phyloP scores from a whole-genome alignment of 2,329 filamentous ascomycete species.

The Camptophora hylomeconis region DNA sequence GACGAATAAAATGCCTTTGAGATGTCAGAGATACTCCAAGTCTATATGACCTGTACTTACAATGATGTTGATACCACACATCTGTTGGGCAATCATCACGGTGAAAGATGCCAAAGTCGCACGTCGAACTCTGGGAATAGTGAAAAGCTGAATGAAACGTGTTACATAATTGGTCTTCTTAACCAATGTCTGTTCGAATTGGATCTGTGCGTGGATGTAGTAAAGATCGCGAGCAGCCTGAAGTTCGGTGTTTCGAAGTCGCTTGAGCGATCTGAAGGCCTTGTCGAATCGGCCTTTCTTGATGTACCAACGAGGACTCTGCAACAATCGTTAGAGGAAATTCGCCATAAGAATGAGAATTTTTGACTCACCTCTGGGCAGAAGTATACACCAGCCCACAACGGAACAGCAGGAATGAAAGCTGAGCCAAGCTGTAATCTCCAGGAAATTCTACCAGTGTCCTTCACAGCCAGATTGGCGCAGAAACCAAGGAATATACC shows the following conservation, averaged over 20 bases:
- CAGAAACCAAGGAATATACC: slow-evolving; percentile 55
- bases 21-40: slow-evolving; percentile 23
- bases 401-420: slow-evolving; percentile 50
- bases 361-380: slow-evolving; percentile 51
- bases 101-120: slow-evolving; percentile 19
- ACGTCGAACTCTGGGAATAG: slow-evolving; percentile 20
- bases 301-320: slow-evolving; percentile 50
- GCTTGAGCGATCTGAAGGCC: slow-evolving; percentile 46
- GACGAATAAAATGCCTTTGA: neutral
- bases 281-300: slow-evolving; percentile 51
- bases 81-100: slow-evolving; percentile 22
- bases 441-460: slow-evolving; percentile 48
- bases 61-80: slow-evolving; percentile 21
- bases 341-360: too few relatives aligned
- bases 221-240: slow-evolving; percentile 46
- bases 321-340: too few relatives aligned
- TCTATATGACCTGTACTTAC: slow-evolving; percentile 20
- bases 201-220: slow-evolving; percentile 39
- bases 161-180: slow-evolving; percentile 38
- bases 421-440: slow-evolving; percentile 51
- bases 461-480: slow-evolving; percentile 51
- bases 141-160: slow-evolving; percentile 20
- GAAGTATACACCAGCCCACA: slow-evolving; percentile 45
- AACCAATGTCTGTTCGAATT: slow-evolving; percentile 30
- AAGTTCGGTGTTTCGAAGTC: slow-evolving; percentile 44